phyloP scores from a whole-genome alignment of 306 rosid species.

The Benincasa hispida region DNA sequence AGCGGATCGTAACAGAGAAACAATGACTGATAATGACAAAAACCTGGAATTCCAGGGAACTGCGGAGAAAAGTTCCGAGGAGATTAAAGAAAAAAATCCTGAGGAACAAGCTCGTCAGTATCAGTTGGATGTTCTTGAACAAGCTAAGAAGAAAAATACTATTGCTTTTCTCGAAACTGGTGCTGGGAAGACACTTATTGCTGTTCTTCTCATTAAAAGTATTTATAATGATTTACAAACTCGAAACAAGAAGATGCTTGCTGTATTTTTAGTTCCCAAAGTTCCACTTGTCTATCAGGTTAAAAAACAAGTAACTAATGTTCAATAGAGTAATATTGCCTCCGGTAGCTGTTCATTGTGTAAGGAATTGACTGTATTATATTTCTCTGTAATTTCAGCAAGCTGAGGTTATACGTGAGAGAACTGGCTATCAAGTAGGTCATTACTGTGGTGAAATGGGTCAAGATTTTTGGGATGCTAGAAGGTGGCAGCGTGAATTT shows the following conservation, averaged over 20 bases:
- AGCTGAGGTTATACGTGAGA: constrained; percentile 97
- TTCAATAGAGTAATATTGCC: not conserved
- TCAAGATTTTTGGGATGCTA: constrained; percentile 97
- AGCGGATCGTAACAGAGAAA: constrained; percentile 41
- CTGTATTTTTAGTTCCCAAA: constrained; percentile 93
- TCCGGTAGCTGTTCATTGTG: not conserved
- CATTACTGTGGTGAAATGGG: constrained; percentile 99
- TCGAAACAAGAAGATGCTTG: constrained; percentile 65
- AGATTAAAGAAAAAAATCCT: constrained; percentile 43
- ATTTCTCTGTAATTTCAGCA: constrained; percentile 47
- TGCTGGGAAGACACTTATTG: constrained; percentile 98
- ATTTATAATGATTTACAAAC: constrained; percentile 44
- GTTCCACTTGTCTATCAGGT: constrained; percentile 99
- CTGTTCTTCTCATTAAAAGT: constrained; percentile 81
- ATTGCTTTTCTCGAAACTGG: constrained; percentile 98
- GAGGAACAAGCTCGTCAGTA: constrained; percentile 87
- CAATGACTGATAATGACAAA: constrained; percentile 19
- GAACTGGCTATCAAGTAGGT: constrained; percentile 88
- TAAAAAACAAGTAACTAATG: not conserved
- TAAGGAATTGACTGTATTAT: constrained; percentile 2
- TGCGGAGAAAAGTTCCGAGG: constrained; percentile 35
- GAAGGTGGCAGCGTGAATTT: constrained; percentile 94
- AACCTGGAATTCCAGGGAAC: constrained; percentile 37
- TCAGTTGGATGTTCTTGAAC: constrained; percentile 95
- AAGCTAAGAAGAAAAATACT: constrained; percentile 78